These are phyloP conservation scores for Trichoderma oligosporum DNA, from an alignment of 2,329 filamentous ascomycete species.

Conservation along the genomic window DNA sequence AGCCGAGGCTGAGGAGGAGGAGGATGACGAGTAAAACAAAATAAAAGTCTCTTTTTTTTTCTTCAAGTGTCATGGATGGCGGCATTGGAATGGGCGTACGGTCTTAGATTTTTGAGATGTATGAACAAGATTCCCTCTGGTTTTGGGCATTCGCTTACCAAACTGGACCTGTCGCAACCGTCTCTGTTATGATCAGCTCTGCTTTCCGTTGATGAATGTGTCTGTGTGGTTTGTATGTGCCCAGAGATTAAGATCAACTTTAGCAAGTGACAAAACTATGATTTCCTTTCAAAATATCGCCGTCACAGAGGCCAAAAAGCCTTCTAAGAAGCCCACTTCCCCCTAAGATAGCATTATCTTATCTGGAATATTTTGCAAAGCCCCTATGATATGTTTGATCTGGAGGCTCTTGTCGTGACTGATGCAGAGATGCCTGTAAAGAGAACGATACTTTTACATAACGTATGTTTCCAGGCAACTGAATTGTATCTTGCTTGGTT, in stretches of 20 bases:
- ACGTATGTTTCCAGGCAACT: too few species aligned
- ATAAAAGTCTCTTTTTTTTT: constrained; percentile 28
- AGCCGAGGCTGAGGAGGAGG: constrained; percentile 67
- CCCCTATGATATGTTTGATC: too few species aligned
- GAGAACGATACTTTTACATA: too few species aligned
- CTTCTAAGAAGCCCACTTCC: too few species aligned
- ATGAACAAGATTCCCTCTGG: constrained; percentile 40
- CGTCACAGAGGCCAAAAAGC: too few species aligned
- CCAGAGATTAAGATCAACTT: not conserved
- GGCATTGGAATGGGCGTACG: constrained; percentile 36
- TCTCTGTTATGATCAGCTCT: constrained; percentile 8
- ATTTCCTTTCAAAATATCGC: too few species aligned
- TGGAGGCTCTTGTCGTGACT: too few species aligned
- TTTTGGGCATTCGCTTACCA: constrained; percentile 38
- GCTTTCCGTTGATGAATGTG: not conserved
- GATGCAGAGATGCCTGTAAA: too few species aligned
- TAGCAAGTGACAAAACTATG: too few species aligned
- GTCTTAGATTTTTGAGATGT: constrained; percentile 39
- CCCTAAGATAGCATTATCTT: too few species aligned
- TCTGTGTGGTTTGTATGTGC: not conserved
- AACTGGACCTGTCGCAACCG: constrained; percentile 18
- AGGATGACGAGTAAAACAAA: constrained; percentile 57
- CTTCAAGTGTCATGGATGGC: constrained; percentile 17
- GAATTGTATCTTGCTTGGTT: too few species aligned
- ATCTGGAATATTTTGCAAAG: too few species aligned